Base-by-base conservation (phyloP, 352 stramenopile genomes). In the Phytopythium vexans region DNA sequence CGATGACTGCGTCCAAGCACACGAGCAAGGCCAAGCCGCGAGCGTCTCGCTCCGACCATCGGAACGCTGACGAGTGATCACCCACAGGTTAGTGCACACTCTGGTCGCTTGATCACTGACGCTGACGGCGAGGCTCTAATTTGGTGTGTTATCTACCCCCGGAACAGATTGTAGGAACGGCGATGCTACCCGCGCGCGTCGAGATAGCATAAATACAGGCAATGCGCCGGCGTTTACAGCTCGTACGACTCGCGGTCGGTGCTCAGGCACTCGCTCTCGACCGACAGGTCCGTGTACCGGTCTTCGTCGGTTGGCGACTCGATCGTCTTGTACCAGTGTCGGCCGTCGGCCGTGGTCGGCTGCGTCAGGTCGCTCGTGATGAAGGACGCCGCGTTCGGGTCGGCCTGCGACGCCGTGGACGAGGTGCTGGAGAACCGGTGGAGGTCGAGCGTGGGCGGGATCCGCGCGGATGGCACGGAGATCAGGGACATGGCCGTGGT, bases 271-370 rank as follows among this genome's bases (percentile, higher is more conserved):
- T 79, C 68, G 41, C 54, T 56, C 3, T 70, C 50, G 32, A 73
- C 34, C 11, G 67, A 69, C 47, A 52, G 37, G 6, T 40, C 41
- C 11, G 68, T 63, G 58, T 78, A 73, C 60, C 63, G 52, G 32
- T 70, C 58, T 27, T 72, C 64, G 46, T 74, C 63, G 2, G 58
- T 49, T 5, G 78, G 78, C 14, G 75, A 84, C 21, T 67, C 56
- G 55, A 87, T 77, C n/a, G 74, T 61, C 42, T 75, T 79, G 54
- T 87, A 87, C 71, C 72, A 86, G 49, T 76, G 65, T 54, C 39
- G 41, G 32, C 51, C 37, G 43, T 60, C 41, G 46, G 46, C 12
- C 45, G 34, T 12, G 6, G 31, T 8, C 16, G 60, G 52, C n/a
- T 60, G 56, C 14, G 54, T 66, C 37, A 64, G 49, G 46, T 74